Conservation (phyloP, 257 asterid genomes). For the Gardenia jasminoides region DNA sequence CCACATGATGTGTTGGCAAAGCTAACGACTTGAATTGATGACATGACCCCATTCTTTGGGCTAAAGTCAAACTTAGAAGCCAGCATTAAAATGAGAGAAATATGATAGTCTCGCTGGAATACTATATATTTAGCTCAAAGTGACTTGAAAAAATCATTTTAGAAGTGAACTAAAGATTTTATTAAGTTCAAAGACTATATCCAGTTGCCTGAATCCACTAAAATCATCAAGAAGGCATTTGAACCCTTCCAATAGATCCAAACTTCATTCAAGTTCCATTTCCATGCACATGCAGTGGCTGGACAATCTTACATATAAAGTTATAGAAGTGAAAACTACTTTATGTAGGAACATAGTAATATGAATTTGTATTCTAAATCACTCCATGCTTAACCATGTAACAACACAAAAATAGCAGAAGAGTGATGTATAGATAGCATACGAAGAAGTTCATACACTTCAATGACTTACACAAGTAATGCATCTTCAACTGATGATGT, state of each 20-base stretch:
- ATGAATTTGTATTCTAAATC: neutral
- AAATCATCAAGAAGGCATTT: neutral
- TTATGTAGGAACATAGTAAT: neutral
- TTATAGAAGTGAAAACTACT: neutral
- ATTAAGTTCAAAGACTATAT: neutral
- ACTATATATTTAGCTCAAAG: neutral
- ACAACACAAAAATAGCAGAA: conserved; percentile 9
- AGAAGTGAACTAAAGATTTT: neutral
- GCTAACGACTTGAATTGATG: neutral
- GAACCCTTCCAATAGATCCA: neutral
- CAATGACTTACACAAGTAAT: conserved; percentile 74
- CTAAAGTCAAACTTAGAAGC: neutral
- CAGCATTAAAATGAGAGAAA: neutral
- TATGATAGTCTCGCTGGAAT: neutral
- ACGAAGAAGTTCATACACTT: conserved; percentile 15
- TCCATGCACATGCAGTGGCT: neutral
- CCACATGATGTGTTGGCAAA: neutral
- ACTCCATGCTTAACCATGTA: neutral
- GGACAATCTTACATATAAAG: neutral
- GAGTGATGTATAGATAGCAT: neutral
- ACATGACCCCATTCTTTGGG: neutral
- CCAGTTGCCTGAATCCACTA: neutral
- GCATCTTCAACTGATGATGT: conserved; percentile 86
- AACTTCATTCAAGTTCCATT: neutral
- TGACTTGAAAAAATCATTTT: neutral